phyloP scores from a whole-genome alignment of 495 filamentous ascomycete species.

The Annulohypoxylon stygium region DNA sequence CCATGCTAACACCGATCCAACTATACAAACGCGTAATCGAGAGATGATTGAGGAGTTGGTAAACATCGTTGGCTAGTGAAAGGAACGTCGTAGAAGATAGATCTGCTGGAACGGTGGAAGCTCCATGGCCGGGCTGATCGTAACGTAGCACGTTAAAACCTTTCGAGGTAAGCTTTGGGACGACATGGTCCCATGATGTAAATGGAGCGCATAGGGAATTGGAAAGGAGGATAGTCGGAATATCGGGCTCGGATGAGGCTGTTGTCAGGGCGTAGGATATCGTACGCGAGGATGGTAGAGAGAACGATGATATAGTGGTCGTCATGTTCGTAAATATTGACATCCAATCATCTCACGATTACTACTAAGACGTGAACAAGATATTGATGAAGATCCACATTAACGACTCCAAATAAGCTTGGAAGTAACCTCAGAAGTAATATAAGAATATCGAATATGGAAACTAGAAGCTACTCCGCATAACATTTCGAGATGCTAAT shows the following conservation, averaged over 20 bases:
- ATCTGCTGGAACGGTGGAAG: slow-evolving; percentile 44
- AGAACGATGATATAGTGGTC: neutral
- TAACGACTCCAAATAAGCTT: no score
- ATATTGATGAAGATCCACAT: no score
- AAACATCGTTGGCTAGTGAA: slow-evolving; percentile 50
- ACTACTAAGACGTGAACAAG: no score
- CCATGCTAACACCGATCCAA: slow-evolving; percentile 55
- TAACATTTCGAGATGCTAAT: neutral
- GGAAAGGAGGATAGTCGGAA: slow-evolving; percentile 44
- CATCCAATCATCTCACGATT: neutral
- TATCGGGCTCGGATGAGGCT: neutral
- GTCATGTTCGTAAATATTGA: neutral
- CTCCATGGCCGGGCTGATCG: slow-evolving; percentile 54
- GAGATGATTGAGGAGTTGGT: slow-evolving; percentile 42
- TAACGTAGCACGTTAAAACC: slow-evolving; percentile 52
- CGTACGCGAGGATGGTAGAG: slow-evolving; percentile 12
- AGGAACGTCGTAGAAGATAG: slow-evolving; percentile 49
- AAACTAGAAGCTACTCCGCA: slow-evolving; percentile 6
- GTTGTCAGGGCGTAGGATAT: slow-evolving; percentile 23
- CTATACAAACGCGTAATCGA: slow-evolving; percentile 43
- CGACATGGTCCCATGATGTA: slow-evolving; percentile 48
- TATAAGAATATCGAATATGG: no score
- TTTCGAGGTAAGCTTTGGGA: slow-evolving; percentile 38
- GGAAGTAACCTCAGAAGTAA: no score
- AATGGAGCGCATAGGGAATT: slow-evolving; percentile 46